Percentiles rank a stretch among this genome's conserved stretches.
Evolutionary conservation across 2,329 filamentous ascomycete species (phyloP).

Genomic region (Exophiala alcalophila): DNA sequence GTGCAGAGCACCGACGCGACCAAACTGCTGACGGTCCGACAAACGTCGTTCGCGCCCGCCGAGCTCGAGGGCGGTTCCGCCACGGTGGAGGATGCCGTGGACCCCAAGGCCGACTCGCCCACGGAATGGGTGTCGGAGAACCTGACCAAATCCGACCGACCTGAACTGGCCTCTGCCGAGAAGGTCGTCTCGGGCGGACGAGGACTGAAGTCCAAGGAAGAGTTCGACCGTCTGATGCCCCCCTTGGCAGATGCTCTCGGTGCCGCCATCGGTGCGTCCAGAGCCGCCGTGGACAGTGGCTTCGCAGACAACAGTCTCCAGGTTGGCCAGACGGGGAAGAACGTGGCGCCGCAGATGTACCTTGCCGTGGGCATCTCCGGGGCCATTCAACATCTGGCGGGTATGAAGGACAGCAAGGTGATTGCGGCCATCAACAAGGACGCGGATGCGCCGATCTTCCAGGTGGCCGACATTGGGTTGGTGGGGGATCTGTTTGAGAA

Average conservation of each 20-base stretch:
- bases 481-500: constrained; percentile 95
- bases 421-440: constrained; percentile 99
- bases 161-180: constrained; percentile 84
- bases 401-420: constrained; percentile 99
- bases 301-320: constrained; percentile 98
- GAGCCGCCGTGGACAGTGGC: constrained; percentile 92
- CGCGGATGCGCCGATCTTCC: constrained; percentile 93
- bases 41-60: constrained; percentile 81
- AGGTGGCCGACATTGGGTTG: constrained; percentile 91
- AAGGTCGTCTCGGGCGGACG: constrained; percentile 91
- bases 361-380: constrained; percentile 94
- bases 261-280: constrained; percentile 91
- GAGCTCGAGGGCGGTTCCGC: constrained; percentile 68
- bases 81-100: constrained; percentile 72
- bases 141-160: constrained; percentile 86
- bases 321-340: constrained; percentile 98
- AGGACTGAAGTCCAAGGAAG: constrained; percentile 95
- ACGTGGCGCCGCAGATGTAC: constrained; percentile 93
- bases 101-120: constrained; percentile 70
- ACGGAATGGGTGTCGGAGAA: constrained; percentile 94
- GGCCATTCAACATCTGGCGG: constrained; percentile 95
- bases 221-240: constrained; percentile 89
- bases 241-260: constrained; percentile 89
- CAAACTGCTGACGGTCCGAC: constrained; percentile 89
- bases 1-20: constrained; percentile 82